Evolutionary conservation across 352 stramenopile species (phyloP).

Genomic region (Phytophthora chlamydospora): DNA sequence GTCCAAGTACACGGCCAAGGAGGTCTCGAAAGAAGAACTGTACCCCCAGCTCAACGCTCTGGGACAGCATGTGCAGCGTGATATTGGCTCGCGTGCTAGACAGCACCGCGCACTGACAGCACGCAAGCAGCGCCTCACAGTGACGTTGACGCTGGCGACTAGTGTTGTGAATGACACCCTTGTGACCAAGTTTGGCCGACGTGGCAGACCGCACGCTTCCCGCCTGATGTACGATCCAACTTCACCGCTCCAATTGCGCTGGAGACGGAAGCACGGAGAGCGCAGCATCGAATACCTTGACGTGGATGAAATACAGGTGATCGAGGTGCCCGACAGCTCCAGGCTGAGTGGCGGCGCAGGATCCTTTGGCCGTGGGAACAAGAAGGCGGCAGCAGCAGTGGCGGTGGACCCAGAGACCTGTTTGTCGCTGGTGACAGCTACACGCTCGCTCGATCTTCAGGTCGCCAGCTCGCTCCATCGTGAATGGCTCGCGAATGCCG

Average conservation of each 20-base stretch:
- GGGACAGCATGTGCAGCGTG: conserved; percentile 70
- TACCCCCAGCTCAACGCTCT: conserved; percentile 79
- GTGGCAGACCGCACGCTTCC: conserved; percentile 72
- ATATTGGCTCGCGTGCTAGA: conserved; percentile 48
- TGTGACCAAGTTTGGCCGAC: conserved; percentile 74
- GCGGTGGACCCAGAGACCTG: conserved; percentile 52
- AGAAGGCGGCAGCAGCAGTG: conserved; percentile 51
- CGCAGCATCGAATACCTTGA: conserved; percentile 61
- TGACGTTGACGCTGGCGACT: conserved; percentile 65
- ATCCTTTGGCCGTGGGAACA: conserved; percentile 44
- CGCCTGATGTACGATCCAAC: conserved; percentile 75
- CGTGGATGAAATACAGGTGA: conserved; percentile 59
- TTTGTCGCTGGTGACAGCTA: conserved; percentile 58
- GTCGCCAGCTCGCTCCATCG: conserved; percentile 70
- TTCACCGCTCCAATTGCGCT: conserved; percentile 70
- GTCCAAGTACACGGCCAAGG: conserved; percentile 74
- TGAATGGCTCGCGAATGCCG: conserved; percentile 77
- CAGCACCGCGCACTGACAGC: conserved; percentile 52
- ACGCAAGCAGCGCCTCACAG: conserved; percentile 69
- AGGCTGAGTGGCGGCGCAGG: conserved; percentile 3
- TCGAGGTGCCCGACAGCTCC: conserved; percentile 30
- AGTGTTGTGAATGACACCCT: conserved; percentile 70
- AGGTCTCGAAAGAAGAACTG: conserved; percentile 74
- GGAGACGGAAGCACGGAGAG: conserved; percentile 82
- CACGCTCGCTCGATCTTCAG: conserved; percentile 67